Conservation (phyloP, 148 eudicot species). For the Fagopyrum esculentum region DNA sequence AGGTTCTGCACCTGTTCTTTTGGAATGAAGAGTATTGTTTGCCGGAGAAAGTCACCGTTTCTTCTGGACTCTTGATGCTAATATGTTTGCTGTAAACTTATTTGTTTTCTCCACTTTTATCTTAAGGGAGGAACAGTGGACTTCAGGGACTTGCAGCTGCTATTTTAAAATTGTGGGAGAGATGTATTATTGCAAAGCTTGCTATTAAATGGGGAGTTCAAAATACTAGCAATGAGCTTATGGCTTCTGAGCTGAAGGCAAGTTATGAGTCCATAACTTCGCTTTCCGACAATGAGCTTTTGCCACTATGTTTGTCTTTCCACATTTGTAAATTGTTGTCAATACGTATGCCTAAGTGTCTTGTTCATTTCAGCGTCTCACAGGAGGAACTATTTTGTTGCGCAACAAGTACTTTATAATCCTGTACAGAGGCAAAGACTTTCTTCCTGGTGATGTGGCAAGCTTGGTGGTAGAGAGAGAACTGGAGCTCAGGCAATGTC, state of each 20-base stretch:
- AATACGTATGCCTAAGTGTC: not conserved
- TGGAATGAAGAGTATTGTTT: not conserved
- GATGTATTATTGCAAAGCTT: conserved; percentile 70
- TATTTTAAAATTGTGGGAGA: conserved; percentile 87
- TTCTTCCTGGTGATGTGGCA: conserved; percentile 56
- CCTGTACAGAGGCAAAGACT: conserved; percentile 91
- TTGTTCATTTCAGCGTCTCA: conserved; percentile 57
- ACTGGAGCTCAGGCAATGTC: conserved; percentile 51
- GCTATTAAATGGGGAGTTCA: conserved; percentile 84
- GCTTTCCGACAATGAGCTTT: not conserved
- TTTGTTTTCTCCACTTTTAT: conserved; percentile 4
- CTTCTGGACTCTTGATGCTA: not conserved
- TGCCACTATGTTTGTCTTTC: not conserved
- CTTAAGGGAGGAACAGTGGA: conserved; percentile 83
- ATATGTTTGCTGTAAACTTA: conserved; percentile 1
- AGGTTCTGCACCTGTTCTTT: not conserved
- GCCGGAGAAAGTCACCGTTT: not conserved
- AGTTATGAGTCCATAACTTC: conserved; percentile 17
- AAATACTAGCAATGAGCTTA: conserved; percentile 76
- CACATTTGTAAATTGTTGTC: not conserved
- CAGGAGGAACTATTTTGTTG: conserved; percentile 85
- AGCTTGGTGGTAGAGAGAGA: conserved; percentile 55
- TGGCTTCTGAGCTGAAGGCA: conserved; percentile 96
- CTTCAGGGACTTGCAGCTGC: conserved; percentile 94
- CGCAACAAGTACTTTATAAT: conserved; percentile 91